Evolutionary conservation across 2,329 filamentous ascomycete species (phyloP), one percentile per base, ranked within the genome.

Genomic region (Pseudogymnoascus sp.): DNA sequence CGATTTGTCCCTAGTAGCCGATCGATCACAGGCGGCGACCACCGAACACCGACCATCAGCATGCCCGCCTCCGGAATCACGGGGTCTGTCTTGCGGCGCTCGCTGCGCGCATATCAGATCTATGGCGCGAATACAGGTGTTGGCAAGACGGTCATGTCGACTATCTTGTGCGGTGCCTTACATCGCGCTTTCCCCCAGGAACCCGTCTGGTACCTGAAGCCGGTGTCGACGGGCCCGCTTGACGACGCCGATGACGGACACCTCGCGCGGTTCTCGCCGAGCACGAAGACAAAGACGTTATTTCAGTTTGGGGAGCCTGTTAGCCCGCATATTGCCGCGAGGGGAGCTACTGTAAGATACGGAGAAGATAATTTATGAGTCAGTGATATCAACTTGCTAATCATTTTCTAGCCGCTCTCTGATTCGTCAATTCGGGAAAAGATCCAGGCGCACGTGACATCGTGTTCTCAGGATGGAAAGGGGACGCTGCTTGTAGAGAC

Each of bases 101-200:
- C 83, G 7, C 78, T 93, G 62, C 84, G 85, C 66, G 80, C 85
- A 11, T 83, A 90, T 69, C 90, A 95, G 74, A 79, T 96, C 39
- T 96, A 89, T 70, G 91, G 91, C 29, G 89, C 91, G 57, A 95
- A 93, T 70, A 95, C 91, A 0, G 85, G 90, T 68, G 89, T 95
- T 26, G 91, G 91, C 67, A 96, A 96, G 78, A 96, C 91, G 0
- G 84, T 96, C 34, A 82, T 92, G 64, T 87, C 88, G 1, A 91
- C 89, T 0, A 75, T 91, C 11, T 78, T 96, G 3, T 88, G 85
- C 73, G 86, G 83, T 66, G 82, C 87, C 7, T 81, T 86, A 3
- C 77, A 76, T 39, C 78, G 76, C 26, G 75, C 76, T 40, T 78
- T 78, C 67, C 73, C 74, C 6, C 70, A 76, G 18, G 80, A 82